Percentiles rank a stretch among this genome's conserved stretches.
Conservation (phyloP, 208 protist genomes). For the Trypanosoma rangeli region DNA sequence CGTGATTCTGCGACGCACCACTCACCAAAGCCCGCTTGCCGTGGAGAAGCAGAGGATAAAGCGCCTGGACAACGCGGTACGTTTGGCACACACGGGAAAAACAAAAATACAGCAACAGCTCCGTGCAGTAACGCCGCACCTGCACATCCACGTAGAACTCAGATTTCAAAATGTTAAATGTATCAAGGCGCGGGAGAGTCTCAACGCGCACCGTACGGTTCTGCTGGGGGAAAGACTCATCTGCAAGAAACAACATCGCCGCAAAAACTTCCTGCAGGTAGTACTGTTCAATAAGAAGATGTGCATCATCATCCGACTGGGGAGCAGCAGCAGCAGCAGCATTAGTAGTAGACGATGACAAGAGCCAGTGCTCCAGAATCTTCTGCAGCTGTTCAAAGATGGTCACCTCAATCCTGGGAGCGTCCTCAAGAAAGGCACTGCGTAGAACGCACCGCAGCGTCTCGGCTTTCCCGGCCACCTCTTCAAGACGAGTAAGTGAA, state of each 20-base stretch:
- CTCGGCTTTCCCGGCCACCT: slow-evolving; percentile 35
- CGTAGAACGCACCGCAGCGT: slow-evolving; percentile 40
- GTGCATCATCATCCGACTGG: neutral
- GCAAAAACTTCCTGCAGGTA: slow-evolving; percentile 65
- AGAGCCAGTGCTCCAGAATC: slow-evolving; percentile 24
- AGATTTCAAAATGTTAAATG: slow-evolving; percentile 26
- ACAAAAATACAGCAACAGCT: slow-evolving; percentile 61
- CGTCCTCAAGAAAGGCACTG: slow-evolving; percentile 48
- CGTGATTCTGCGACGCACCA: slow-evolving; percentile 36
- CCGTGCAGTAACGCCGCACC: slow-evolving; percentile 45
- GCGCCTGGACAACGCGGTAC: slow-evolving; percentile 40
- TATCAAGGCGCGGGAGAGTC: neutral
- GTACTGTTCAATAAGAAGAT: slow-evolving; percentile 24
- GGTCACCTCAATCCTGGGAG: slow-evolving; percentile 47
- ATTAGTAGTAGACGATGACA: neutral
- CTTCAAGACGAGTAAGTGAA: slow-evolving; percentile 34
- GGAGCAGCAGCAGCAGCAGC: neutral
- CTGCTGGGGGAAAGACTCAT: slow-evolving; percentile 12
- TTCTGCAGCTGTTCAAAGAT: slow-evolving; percentile 36
- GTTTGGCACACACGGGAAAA: slow-evolving; percentile 37
- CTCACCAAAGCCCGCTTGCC: neutral
- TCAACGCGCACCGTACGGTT: slow-evolving; percentile 4
- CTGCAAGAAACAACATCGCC: slow-evolving; percentile 43
- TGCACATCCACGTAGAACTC: slow-evolving; percentile 54
- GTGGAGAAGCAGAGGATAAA: slow-evolving; percentile 76